Percentiles rank a stretch among this genome's conserved stretches.
phyloP scores from a whole-genome alignment of 495 filamentous ascomycete species.

The Cercophora sp. region DNA sequence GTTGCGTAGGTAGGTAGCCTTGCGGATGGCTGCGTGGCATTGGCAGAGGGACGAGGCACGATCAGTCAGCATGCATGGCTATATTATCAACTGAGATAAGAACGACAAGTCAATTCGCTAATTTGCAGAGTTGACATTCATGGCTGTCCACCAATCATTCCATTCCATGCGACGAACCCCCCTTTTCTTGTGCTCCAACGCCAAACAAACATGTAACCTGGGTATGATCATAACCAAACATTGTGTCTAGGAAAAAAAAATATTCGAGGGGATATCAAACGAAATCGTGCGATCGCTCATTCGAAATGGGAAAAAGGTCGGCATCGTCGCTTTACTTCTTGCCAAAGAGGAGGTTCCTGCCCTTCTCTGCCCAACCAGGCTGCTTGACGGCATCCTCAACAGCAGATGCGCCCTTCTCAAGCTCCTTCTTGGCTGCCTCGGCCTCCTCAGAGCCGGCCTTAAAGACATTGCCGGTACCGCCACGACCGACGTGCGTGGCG shows the following conservation, averaged over 20 bases:
- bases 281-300: too few relatives aligned
- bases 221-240: conserved; percentile 19
- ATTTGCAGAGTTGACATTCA: too few relatives aligned
- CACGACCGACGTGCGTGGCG: conserved; percentile 47
- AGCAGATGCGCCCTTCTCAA: conserved; percentile 31
- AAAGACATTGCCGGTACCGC: conserved; percentile 56
- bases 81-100: too few relatives aligned
- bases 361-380: conserved; percentile 48
- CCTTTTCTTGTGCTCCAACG: conserved; percentile 12
- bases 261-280: too few relatives aligned
- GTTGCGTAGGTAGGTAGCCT: neutral
- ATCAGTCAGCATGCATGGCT: conserved; percentile 1
- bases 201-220: too few relatives aligned
- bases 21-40: too few relatives aligned
- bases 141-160: neutral
- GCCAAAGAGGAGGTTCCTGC: conserved; percentile 50
- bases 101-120: too few relatives aligned
- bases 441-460: conserved; percentile 27
- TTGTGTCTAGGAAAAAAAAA: neutral
- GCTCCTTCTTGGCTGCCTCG: conserved; percentile 32
- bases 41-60: too few relatives aligned
- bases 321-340: conserved; percentile 37
- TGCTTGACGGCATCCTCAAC: conserved; percentile 28
- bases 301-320: neutral
- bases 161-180: conserved; percentile 2